These are phyloP conservation scores for Metarhizium brunneum DNA, from an alignment of 2,329 filamentous ascomycete species.

Conservation along the genomic window DNA sequence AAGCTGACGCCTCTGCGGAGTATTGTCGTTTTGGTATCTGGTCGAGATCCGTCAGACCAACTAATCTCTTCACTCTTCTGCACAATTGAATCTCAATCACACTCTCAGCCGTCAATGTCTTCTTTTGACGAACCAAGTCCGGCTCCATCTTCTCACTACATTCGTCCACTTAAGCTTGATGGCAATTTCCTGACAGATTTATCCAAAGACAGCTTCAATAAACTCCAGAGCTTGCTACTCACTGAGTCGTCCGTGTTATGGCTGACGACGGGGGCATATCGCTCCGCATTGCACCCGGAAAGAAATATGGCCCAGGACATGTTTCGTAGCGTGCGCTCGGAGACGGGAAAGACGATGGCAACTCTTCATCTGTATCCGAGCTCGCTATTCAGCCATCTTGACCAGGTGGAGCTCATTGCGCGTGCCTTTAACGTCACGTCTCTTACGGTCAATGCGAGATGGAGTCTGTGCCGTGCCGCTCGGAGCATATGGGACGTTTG, in stretches of 20 bases:
- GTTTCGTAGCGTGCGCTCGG: constrained; percentile 35
- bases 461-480: constrained; percentile 51
- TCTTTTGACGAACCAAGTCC: constrained; percentile 7
- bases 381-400: constrained; percentile 15
- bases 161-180: constrained; percentile 36
- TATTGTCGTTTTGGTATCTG: too few species aligned
- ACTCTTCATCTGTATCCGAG: constrained; percentile 35
- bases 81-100: too few species aligned
- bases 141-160: constrained; percentile 16
- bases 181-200: constrained; percentile 31
- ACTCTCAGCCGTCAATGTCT: too few species aligned
- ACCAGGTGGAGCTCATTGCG: constrained; percentile 17
- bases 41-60: too few species aligned
- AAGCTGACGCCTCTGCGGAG: too few species aligned
- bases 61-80: too few species aligned
- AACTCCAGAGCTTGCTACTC: constrained; percentile 25
- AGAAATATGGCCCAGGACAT: constrained; percentile 36
- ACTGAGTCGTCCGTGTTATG: constrained; percentile 27
- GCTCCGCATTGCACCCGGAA: constrained; percentile 24
- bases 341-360: constrained; percentile 33
- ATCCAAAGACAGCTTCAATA: constrained; percentile 26
- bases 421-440: constrained; percentile 36
- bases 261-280: constrained; percentile 30
- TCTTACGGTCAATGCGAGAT: constrained; percentile 54
- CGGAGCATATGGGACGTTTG: constrained; percentile 24